These are phyloP conservation scores for Hordeum vulgare DNA, from an alignment of 176 grass and related monocot species.

Conservation along the genomic window DNA sequence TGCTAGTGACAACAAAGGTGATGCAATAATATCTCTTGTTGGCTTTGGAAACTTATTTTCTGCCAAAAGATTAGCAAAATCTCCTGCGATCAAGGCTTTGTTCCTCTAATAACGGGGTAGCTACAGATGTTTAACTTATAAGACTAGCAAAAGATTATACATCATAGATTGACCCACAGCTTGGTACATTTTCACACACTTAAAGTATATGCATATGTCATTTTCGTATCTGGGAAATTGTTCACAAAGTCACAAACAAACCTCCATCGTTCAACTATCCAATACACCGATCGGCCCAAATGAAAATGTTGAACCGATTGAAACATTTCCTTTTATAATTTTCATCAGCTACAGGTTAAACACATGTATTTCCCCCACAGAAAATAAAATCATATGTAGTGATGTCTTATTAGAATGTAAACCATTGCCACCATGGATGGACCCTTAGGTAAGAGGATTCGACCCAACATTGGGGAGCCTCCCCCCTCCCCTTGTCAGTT, in stretches of 20 bases:
- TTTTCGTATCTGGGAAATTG: constrained; percentile 15
- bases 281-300: neutral
- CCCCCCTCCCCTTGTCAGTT: no score
- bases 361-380: no score
- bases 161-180: neutral
- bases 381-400: neutral
- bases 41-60: neutral
- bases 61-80: neutral
- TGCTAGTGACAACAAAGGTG: constrained; percentile 15
- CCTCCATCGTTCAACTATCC: neutral
- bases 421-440: neutral
- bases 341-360: no score
- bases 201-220: constrained; percentile 11
- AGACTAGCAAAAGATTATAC: constrained; percentile 32
- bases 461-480: neutral
- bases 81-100: constrained; percentile 19
- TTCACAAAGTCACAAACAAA: constrained; percentile 6
- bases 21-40: neutral
- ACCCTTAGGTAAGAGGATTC: no score
- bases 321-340: no score
- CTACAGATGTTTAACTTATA: constrained; percentile 36
- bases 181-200: constrained; percentile 9
- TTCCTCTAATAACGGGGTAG: constrained; percentile 11
- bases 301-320: neutral
- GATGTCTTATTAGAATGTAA: neutral